Conservation (phyloP, 2,329 filamentous ascomycete genomes). For the Fusarium circinatum region DNA sequence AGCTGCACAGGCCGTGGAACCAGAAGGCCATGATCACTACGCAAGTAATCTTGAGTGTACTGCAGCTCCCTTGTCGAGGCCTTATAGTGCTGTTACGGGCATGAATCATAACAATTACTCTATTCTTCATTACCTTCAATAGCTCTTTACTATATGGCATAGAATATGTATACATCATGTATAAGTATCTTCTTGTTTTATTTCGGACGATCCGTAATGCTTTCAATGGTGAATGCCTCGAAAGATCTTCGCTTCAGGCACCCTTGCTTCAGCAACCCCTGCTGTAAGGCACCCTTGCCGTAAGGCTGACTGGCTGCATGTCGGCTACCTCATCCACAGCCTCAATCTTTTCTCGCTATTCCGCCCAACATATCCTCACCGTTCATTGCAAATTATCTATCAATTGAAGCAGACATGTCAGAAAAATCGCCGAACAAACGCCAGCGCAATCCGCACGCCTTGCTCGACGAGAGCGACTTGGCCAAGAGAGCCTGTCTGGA, state of each 20-base stretch:
- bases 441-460: rapidly evolving
- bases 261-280: neutral
- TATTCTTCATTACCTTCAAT: neutral
- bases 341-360: neutral
- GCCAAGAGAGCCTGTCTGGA: neutral
- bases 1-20: neutral
- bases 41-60: neutral
- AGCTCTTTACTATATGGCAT: rapidly evolving
- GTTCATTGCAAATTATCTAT: neutral
- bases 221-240: neutral
- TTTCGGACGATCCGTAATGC: neutral
- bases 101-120: neutral
- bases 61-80: neutral
- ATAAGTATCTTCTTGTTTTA: neutral
- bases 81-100: neutral
- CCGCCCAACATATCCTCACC: no score
- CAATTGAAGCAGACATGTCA: neutral
- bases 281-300: neutral
- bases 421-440: neutral
- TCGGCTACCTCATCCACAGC: neutral
- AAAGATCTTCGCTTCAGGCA: neutral
- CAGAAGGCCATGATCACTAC: neutral
- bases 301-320: neutral
- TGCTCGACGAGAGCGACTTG: neutral
- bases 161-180: rapidly evolving